These are phyloP conservation scores for Diaporthe capsici DNA, from an alignment of 2,329 filamentous ascomycete species.

Conservation along the genomic window DNA sequence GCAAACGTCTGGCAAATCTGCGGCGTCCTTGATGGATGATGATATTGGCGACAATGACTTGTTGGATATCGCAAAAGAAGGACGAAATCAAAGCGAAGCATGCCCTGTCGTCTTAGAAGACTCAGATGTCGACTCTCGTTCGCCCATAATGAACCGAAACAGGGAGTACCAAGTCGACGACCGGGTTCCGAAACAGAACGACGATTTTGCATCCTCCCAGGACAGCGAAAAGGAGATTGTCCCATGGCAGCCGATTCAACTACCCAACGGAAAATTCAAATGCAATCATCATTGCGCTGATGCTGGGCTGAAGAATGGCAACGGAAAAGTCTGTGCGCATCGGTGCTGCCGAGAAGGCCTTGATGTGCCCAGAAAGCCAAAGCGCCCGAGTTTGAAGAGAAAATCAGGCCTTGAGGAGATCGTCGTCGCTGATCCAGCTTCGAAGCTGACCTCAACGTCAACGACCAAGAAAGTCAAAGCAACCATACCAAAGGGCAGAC, in stretches of 20 bases:
- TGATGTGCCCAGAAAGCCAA: slow-evolving; percentile 70
- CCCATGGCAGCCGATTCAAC: slow-evolving; percentile 59
- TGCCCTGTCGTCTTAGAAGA: background rate
- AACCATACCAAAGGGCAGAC: too few relatives aligned
- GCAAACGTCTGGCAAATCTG: background rate
- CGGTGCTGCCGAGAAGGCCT: slow-evolving; percentile 80
- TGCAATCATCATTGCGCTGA: slow-evolving; percentile 79
- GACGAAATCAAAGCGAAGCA: too few relatives aligned
- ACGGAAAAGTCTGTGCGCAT: slow-evolving; percentile 73
- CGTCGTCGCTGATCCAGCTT: background rate
- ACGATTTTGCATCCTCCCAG: background rate
- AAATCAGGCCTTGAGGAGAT: slow-evolving; percentile 44
- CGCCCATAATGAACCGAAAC: background rate
- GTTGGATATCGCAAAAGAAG: slow-evolving; percentile 50
- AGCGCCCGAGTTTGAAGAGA: slow-evolving; percentile 48
- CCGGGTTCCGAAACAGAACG: background rate
- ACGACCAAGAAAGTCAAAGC: slow-evolving; percentile 3
- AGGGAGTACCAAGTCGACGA: background rate
- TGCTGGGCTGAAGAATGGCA: slow-evolving; percentile 50
- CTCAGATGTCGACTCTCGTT: background rate
- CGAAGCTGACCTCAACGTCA: background rate
- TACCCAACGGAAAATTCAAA: slow-evolving; percentile 80
- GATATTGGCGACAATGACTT: slow-evolving; percentile 60
- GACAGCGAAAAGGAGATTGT: background rate
- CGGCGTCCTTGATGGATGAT: slow-evolving; percentile 48